phyloP scores from a whole-genome alignment of 2,329 filamentous ascomycete species.

The Aureobasidium sp. region DNA sequence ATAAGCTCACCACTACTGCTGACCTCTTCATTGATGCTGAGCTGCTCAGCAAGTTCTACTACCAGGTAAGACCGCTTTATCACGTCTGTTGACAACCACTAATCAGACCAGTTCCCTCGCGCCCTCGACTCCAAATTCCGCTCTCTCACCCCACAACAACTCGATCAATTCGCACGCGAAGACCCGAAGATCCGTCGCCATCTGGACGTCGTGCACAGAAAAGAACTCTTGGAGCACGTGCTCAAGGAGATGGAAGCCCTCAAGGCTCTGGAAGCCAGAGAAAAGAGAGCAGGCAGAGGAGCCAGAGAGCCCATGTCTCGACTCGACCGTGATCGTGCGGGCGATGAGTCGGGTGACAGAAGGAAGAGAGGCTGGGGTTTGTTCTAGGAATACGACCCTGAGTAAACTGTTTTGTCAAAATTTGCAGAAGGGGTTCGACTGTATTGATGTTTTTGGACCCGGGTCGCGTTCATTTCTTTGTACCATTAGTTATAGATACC shows the following conservation, averaged over 20 bases:
- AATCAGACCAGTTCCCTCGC: conserved; percentile 60
- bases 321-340: not conserved
- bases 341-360: conserved; percentile 15
- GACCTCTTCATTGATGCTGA: conserved; percentile 98
- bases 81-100: not conserved
- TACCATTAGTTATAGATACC: conserved; percentile 8
- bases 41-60: conserved; percentile 93
- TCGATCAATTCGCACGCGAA: conserved; percentile 86
- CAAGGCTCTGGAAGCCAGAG: conserved; percentile 69
- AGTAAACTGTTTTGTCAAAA: not conserved
- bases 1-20: conserved; percentile 88
- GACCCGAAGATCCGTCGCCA: conserved; percentile 85
- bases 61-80: conserved; percentile 46
- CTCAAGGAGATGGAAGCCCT: conserved; percentile 93
- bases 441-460: not conserved
- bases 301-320: conserved; percentile 15
- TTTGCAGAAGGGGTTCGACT: not conserved
- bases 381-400: conserved; percentile 20
- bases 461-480: not conserved
- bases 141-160: conserved; percentile 57
- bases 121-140: conserved; percentile 84
- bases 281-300: conserved; percentile 44
- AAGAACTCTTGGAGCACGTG: conserved; percentile 87
- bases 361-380: conserved; percentile 27
- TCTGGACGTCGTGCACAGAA: conserved; percentile 82